Conservation (phyloP, 306 rosid species). For the Acacia melanoxylon region DNA sequence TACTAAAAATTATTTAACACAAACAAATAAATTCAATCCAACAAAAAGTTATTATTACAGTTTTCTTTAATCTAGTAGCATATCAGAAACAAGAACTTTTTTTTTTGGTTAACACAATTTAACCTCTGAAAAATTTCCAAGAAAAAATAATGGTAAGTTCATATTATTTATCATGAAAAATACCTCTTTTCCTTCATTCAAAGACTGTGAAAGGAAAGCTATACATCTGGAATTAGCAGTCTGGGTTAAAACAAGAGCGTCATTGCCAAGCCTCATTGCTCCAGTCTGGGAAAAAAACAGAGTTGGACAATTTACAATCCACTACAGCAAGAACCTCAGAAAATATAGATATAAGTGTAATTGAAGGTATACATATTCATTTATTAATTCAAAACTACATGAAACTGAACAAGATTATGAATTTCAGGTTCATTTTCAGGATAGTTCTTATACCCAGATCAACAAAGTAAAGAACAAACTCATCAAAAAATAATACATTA, state of each 20-base stretch:
- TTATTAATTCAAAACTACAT: conserved; percentile 17
- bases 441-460: neutral
- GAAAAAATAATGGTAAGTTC: neutral
- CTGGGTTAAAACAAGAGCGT: conserved; percentile 62
- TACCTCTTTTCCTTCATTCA: conserved; percentile 63
- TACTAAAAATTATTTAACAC: conserved; percentile 9
- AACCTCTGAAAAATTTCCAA: neutral
- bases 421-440: neutral
- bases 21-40: conserved; percentile 14
- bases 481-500: neutral
- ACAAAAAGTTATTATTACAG: neutral
- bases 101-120: neutral
- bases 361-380: neutral
- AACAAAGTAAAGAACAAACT: neutral
- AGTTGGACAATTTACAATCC: conserved; percentile 22
- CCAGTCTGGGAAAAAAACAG: conserved; percentile 45
- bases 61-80: neutral
- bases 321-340: neutral
- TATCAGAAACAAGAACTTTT: neutral
- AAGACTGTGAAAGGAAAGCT: conserved; percentile 63
- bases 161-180: neutral
- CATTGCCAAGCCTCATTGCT: conserved; percentile 66
- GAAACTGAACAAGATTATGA: conserved; percentile 8
- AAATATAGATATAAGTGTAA: conserved; percentile 8
- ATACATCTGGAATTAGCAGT: conserved; percentile 54